Evolutionary conservation across 164 flowering plant genomes (phyloP).

Genomic region (Tetracentron sinense): DNA sequence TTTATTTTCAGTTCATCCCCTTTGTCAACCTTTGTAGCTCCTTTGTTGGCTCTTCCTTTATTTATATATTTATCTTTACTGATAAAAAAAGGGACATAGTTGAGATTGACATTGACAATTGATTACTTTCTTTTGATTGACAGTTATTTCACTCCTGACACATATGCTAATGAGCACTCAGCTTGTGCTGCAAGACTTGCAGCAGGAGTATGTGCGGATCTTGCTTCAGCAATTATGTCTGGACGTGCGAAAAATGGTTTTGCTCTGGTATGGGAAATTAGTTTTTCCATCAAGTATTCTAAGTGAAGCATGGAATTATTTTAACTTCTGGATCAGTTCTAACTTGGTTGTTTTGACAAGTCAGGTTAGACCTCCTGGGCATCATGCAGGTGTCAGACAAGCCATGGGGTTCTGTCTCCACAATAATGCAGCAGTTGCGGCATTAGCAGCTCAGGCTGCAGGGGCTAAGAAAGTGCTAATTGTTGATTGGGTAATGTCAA

Average conservation of each 20-base stretch:
- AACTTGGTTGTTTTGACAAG: conserved; percentile 10
- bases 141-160: conserved; percentile 96
- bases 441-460: conserved; percentile 75
- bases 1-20: no score
- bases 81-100: no score
- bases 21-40: no score
- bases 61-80: no score
- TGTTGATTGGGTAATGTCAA: conserved; percentile 81
- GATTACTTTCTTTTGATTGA: conserved; percentile 12
- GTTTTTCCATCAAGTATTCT: not conserved
- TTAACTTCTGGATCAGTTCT: not conserved
- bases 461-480: conserved; percentile 90
- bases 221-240: conserved; percentile 63
- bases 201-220: conserved; percentile 96
- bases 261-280: conserved; percentile 65
- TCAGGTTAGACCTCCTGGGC: conserved; percentile 99
- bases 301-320: not conserved
- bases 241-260: conserved; percentile 88
- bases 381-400: conserved; percentile 91
- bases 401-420: conserved; percentile 98
- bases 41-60: no score
- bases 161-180: conserved; percentile 95
- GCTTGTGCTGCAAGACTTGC: conserved; percentile 94
- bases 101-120: not conserved
- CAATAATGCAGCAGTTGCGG: conserved; percentile 97